Percentiles rank a stretch among this genome's conserved stretches.
Conservation (phyloP, 2,329 filamentous ascomycete genomes). For the Seiridium cupressi region DNA sequence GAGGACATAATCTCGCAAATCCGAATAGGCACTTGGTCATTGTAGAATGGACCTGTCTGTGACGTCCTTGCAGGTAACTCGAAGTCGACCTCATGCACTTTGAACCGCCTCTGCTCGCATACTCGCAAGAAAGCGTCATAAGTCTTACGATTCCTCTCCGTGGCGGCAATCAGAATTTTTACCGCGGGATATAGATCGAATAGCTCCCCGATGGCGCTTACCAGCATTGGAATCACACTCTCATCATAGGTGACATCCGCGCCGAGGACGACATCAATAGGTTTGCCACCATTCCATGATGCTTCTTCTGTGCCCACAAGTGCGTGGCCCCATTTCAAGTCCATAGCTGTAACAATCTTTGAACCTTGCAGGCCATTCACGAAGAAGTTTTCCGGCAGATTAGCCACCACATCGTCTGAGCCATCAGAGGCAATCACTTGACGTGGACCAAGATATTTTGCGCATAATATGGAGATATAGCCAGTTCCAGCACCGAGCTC, state of each 20-base stretch:
- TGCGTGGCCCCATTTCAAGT: constrained; percentile 64
- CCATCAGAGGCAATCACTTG: constrained; percentile 72
- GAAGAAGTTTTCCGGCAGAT: constrained; percentile 65
- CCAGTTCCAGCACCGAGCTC: constrained; percentile 78
- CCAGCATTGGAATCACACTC: constrained; percentile 59
- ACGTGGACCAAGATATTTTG: constrained; percentile 59
- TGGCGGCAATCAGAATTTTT: constrained; percentile 65
- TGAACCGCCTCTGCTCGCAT: constrained; percentile 49
- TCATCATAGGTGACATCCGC: constrained; percentile 79
- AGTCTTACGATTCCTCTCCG: constrained; percentile 68
- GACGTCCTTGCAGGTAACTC: constrained; percentile 31
- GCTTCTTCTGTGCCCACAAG: constrained; percentile 56
- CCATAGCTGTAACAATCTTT: constrained; percentile 43
- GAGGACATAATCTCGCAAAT: constrained; percentile 44
- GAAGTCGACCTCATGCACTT: constrained; percentile 42
- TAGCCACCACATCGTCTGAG: constrained; percentile 68
- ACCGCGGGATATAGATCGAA: constrained; percentile 55
- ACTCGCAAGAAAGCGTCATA: constrained; percentile 62
- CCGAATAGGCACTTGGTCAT: constrained; percentile 56
- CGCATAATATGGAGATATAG: constrained; percentile 71
- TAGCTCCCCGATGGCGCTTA: constrained; percentile 63
- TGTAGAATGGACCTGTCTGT: constrained; percentile 66
- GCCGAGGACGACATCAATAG: constrained; percentile 66
- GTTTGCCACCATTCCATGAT: constrained; percentile 44
- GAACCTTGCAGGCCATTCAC: constrained; percentile 62